A percentile compares a stretch with the other conserved stretches of the same genome.
Conservation (phyloP, 768 basidiomycete species). For the Lactarius evosmus region DNA sequence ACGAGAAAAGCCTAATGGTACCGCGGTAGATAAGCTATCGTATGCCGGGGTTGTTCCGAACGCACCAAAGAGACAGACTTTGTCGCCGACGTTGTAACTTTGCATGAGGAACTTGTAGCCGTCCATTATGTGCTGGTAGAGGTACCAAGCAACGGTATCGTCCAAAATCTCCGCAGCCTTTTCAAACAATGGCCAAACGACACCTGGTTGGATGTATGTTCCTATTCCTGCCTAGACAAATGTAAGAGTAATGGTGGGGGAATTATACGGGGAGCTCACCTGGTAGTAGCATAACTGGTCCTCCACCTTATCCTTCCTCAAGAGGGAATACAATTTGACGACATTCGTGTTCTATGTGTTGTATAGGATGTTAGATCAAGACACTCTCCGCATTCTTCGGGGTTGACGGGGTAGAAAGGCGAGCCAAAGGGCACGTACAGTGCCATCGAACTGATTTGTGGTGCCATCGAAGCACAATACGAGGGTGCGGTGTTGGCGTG, state of each 20-base stretch:
- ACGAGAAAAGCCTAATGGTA: slow-evolving; percentile 66
- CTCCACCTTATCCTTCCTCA: slow-evolving; percentile 38
- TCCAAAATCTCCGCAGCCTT: slow-evolving; percentile 63
- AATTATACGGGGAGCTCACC: slow-evolving; percentile 35
- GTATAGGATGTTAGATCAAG: slow-evolving; percentile 15
- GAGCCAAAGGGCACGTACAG: not conserved
- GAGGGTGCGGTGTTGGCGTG: slow-evolving; percentile 19
- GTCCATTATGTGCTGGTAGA: slow-evolving; percentile 66
- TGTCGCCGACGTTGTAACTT: slow-evolving; percentile 70
- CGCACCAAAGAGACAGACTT: slow-evolving; percentile 68
- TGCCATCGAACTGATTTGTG: slow-evolving; percentile 4
- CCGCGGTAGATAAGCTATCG: not conserved
- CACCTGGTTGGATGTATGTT: slow-evolving; percentile 56
- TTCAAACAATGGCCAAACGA: slow-evolving; percentile 58
- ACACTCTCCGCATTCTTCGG: not conserved
- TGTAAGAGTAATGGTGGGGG: too few species aligned
- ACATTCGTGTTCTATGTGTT: slow-evolving; percentile 41
- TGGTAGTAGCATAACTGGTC: slow-evolving; percentile 62
- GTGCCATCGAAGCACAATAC: slow-evolving; percentile 29
- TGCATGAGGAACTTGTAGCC: slow-evolving; percentile 81
- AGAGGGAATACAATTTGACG: slow-evolving; percentile 38
- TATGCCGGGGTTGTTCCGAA: slow-evolving; percentile 23
- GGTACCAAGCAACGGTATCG: slow-evolving; percentile 72
- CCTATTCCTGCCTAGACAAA: slow-evolving; percentile 43
- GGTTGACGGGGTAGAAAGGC: not conserved